Conservation (phyloP, 2,329 filamentous ascomycete species). For the Colletotrichum sp. region DNA sequence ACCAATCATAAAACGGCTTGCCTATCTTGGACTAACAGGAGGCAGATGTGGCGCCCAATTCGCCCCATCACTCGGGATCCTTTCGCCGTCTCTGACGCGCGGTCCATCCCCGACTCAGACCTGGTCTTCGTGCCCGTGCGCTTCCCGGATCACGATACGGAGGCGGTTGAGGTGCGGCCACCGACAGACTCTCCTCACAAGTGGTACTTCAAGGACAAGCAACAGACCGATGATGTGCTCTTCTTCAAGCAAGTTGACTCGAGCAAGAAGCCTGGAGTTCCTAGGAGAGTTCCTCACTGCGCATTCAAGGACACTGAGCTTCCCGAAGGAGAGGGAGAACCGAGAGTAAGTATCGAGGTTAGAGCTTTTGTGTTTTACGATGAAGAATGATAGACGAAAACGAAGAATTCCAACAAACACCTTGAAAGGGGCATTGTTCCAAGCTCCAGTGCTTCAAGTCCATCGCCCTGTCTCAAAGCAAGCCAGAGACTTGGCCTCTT, state of each 20-base stretch:
- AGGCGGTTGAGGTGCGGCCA: conserved; percentile 52
- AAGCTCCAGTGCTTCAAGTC: background rate
- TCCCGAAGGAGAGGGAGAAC: conserved; percentile 59
- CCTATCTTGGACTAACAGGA: conserved; percentile 53
- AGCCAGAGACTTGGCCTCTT: background rate
- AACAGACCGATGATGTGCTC: conserved; percentile 58
- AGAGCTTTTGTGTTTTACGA: conserved; percentile 67
- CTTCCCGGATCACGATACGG: conserved; percentile 28
- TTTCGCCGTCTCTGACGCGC: conserved; percentile 56
- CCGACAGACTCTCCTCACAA: conserved; percentile 48
- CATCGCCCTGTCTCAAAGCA: background rate
- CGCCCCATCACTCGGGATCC: conserved; percentile 51
- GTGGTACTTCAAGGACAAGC: conserved; percentile 59
- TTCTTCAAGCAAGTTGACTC: conserved; percentile 71
- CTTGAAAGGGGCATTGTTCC: background rate
- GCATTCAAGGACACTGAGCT: conserved; percentile 49
- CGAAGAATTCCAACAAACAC: background rate
- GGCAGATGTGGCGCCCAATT: conserved; percentile 33
- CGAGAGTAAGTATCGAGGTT: conserved; percentile 74
- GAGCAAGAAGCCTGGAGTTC: conserved; percentile 50
- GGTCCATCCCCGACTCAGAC: conserved; percentile 54
- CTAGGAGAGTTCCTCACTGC: conserved; percentile 54
- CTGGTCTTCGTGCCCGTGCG: conserved; percentile 42
- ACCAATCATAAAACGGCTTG: conserved; percentile 34
- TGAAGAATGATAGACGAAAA: conserved; percentile 16